phyloP scores from a whole-genome alignment of 192 early-diverging fungal genomes.

The Podila minutissima region DNA sequence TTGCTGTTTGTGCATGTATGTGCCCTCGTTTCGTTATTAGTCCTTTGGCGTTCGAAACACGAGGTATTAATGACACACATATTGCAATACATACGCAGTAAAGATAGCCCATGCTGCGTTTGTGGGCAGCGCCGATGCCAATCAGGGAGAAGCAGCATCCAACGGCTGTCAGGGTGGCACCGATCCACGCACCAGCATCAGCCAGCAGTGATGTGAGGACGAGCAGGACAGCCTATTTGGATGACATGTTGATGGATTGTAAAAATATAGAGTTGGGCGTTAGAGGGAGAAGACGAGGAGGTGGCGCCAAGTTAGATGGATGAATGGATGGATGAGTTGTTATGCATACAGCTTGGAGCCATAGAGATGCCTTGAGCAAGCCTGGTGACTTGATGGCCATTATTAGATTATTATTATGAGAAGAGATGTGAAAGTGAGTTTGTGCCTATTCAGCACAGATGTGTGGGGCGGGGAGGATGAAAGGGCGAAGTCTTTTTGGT shows the following conservation, averaged over 20 bases:
- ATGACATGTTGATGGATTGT: too few relatives aligned
- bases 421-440: not conserved
- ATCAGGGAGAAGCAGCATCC: constrained; percentile 28
- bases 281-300: not conserved
- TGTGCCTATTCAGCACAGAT: not conserved
- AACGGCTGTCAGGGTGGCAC: constrained; percentile 15
- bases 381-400: constrained; percentile 19
- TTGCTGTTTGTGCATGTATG: too few relatives aligned
- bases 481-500: too few relatives aligned
- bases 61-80: not conserved
- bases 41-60: not conserved
- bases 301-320: not conserved
- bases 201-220: constrained; percentile 26
- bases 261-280: not conserved
- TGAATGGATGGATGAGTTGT: not conserved
- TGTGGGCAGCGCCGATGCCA: constrained; percentile 41
- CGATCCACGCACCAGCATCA: constrained; percentile 35
- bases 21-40: too few relatives aligned
- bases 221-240: constrained; percentile 15
- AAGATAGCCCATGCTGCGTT: constrained; percentile 33
- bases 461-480: too few relatives aligned
- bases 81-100: constrained; percentile 28
- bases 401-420: not conserved
- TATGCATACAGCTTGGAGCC: constrained; percentile 38
- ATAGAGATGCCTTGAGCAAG: constrained; percentile 37